Percentiles rank a stretch among this genome's conserved stretches.
These are phyloP conservation scores for Cutaneotrichosporon dermatis DNA, from an alignment of 1,284 basidiomycete genomes.

Conservation along the genomic window DNA sequence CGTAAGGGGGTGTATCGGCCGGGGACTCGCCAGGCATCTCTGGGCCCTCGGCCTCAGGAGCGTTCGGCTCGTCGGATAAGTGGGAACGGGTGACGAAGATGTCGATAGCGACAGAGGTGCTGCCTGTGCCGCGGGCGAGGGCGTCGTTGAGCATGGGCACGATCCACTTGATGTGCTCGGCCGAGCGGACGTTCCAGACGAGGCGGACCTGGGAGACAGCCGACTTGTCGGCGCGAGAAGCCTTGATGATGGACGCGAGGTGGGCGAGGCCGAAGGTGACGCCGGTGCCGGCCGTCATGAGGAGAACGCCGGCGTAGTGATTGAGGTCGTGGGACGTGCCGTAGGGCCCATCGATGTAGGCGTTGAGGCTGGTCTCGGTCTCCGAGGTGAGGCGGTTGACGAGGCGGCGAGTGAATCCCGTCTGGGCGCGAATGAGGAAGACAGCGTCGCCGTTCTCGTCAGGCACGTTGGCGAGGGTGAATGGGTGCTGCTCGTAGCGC, in stretches of 20 bases:
- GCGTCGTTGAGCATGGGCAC: conserved; percentile 17
- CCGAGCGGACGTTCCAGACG: conserved; percentile 31
- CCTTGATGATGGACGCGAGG: conserved; percentile 28
- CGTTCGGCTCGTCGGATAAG: background rate
- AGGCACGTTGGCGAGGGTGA: conserved; percentile 36
- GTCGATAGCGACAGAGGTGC: conserved; percentile 11
- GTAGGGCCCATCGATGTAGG: conserved; percentile 43
- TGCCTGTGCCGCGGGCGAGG: conserved; percentile 2
- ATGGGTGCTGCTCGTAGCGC: conserved; percentile 45
- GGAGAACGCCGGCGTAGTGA: conserved; percentile 31
- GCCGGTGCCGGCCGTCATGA: conserved; percentile 43
- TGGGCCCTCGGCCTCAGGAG: background rate
- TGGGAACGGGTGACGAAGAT: conserved; percentile 22
- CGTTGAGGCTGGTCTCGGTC: conserved; percentile 19
- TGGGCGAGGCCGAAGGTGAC: conserved; percentile 36
- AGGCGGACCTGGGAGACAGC: conserved; percentile 28
- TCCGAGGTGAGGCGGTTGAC: conserved; percentile 17
- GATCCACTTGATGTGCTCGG: conserved; percentile 6
- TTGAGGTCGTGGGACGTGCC: conserved; percentile 24
- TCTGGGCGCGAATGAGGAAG: conserved; percentile 19
- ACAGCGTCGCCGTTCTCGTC: conserved; percentile 7
- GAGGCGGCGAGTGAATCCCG: conserved; percentile 36
- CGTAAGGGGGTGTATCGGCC: background rate
- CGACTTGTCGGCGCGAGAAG: conserved; percentile 23
- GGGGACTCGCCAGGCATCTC: conserved; percentile 1